Evolutionary conservation across 2,329 filamentous ascomycete species (phyloP), one percentile per base, ranked within the genome.

Genomic region (Lachnellula occidentalis): DNA sequence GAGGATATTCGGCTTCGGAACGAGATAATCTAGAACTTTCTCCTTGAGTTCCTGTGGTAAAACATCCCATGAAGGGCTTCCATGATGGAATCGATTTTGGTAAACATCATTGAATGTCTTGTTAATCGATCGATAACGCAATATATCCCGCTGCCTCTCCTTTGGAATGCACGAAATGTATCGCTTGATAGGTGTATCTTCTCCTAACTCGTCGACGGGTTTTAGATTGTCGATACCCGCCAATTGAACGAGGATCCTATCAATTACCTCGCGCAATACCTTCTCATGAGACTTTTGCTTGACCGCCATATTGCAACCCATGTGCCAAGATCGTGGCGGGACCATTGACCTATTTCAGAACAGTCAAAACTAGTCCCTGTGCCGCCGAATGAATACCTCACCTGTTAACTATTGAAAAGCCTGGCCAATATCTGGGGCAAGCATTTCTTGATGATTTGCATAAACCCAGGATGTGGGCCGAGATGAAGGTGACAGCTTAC

Each of bases 21-120:
- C 45, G 3, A 53, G 45, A 39, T 53, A 46, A 21, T 48, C 51
- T 15, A 53, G 22, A 21, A 53, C 27, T 15, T 41, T 53, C 27
- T 42, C 34, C 19, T 41, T n/a, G 22, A 48, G 31, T 34, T 53
- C 51, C 5, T 27, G 19, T 5, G 51, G 51, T 34, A 53, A 24
- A 2, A 22, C 46, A 5, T 48, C 24, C 19, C 14, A 39, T 6
- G 36, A 53, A 41, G n/a, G 27, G 27, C 14, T 21, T 21, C 12
- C 15, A 22, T 21, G 48, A 31, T 46, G 34, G 24, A 51, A 21
- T 12, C 50, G 50, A 37, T 17, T 5, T 34, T 39, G 47, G 31
- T 45, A 51, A 22, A 27, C 34, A 17, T 39, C 19, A 31, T 51
- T 51, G 31, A 36, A 51, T 15, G 15, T 22, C 27, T 24, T 34